These are phyloP conservation scores for Malassezia obtusa DNA, from an alignment of 1,284 basidiomycete genomes.

Conservation along the genomic window DNA sequence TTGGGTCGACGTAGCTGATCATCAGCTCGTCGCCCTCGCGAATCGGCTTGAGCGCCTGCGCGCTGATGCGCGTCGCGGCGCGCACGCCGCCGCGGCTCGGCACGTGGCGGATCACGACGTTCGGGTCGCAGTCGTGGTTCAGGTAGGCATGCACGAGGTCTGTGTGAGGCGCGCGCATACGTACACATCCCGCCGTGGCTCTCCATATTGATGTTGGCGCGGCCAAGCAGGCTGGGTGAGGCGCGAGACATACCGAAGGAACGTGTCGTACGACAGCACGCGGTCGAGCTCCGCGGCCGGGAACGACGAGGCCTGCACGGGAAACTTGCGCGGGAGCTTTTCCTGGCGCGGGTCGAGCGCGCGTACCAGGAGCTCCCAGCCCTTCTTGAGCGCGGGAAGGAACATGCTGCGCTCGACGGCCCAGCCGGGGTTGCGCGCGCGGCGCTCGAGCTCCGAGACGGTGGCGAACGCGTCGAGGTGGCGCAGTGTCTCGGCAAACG, in stretches of 20 bases:
- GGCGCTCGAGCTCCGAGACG: conserved; percentile 34
- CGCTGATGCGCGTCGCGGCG: conserved; percentile 59
- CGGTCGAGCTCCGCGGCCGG: conserved; percentile 54
- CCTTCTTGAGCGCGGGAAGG: conserved; percentile 17
- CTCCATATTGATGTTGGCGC: conserved; percentile 76
- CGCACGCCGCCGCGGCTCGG: conserved; percentile 54
- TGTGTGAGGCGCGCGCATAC: neutral
- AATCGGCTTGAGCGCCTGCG: conserved; percentile 62
- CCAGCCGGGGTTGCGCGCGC: conserved; percentile 38
- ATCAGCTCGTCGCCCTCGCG: conserved; percentile 62
- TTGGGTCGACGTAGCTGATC: conserved; percentile 67
- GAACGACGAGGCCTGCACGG: conserved; percentile 51
- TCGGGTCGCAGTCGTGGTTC: conserved; percentile 73
- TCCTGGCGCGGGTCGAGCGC: conserved; percentile 29
- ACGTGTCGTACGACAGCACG: conserved; percentile 65
- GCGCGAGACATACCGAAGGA: conserved; percentile 39
- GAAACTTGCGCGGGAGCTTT: conserved; percentile 54
- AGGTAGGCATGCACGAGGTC: conserved; percentile 72
- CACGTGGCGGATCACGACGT: conserved; percentile 62
- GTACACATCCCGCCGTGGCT: conserved; percentile 67
- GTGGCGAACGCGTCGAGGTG: conserved; percentile 33
- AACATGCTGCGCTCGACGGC: conserved; percentile 23
- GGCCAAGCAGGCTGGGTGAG: conserved; percentile 59
- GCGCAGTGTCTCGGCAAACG: conserved; percentile 3
- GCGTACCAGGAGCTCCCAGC: conserved; percentile 16